Evolutionary conservation across 176 grass and related monocot genomes (phyloP), one percentile per base, ranked within the genome.

Genomic region (Hyparrhenia diplandra): DNA sequence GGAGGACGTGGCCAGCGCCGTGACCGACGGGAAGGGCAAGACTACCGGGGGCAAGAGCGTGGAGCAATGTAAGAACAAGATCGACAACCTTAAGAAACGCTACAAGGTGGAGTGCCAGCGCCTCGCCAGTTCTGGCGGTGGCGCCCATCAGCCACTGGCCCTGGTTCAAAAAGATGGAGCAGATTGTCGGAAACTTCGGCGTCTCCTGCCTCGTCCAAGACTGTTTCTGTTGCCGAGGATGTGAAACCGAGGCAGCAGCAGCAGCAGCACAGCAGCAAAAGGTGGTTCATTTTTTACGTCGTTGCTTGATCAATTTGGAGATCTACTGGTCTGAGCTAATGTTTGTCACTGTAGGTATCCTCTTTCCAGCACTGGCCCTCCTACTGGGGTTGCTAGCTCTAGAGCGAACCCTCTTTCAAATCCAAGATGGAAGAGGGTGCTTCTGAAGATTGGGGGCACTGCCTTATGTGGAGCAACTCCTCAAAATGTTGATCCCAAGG

Each of bases 41-140:
- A 54, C 75, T 12, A 40, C 49, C 16, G 86, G 80, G n/a, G 78
- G 69, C 36, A 99, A 99, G 87, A 99, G 87, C 46, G 93, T 99
- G 17, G 97, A 99, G 80, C 93, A 99, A 75, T 96, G 97, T 43
- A 99, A 99, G 87, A 99, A 99, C 83, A 99, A 99, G 88, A 96
- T 99, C 55, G 97, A 99, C 60, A 99, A 99, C 66, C 91, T 99
- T 14, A 99, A 99, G 78, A 99, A 99, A 69, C 89, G 93, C 1
- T 99, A 91, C 85, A 99, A 99, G 89, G 92, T 99, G 18, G 97
- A 99, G 77, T 93, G 97, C 60, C 93, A 99, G 60, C 90, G 97
- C 23, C 78, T 96, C 30, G 29, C 75, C 59, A 65, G 82, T 49
- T 71, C 81, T 0, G 77, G 85, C 28, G 42, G 71, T 5, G 43